Evolutionary conservation across 306 rosid species (phyloP), one percentile per base, ranked within the genome.

Genomic region (Pterocarpus santalinus): DNA sequence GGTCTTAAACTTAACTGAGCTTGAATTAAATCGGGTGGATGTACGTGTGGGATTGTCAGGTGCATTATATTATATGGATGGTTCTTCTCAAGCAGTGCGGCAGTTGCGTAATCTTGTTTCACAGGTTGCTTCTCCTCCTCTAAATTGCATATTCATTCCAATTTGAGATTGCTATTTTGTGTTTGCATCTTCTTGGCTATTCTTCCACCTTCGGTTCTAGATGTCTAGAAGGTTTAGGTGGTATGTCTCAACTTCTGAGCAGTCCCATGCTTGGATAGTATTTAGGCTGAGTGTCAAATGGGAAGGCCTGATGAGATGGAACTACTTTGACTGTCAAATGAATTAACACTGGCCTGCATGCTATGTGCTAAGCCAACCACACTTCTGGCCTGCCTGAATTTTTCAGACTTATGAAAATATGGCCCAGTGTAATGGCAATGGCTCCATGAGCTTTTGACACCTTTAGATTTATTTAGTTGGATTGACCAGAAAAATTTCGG

Each of bases 81-180:
- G 99, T 62, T 93, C 99, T 85, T 95, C 99, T 79, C 99, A 95
- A 88, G 97, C 99, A 43, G 98, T 95, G 71, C 86, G 99, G 80
- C 99, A 95, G 82, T 80, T 95, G 93, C 97, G 98, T 79, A 83
- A 82, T 89, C 99, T 95, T 81, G 98, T 92, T 81, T 95, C 99
- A 34, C 99, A 95, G 99, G 99, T 95, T 84, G 77, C 62, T 77
- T 81, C 63, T 75, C 78, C 38, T 32, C 51, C 70, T 69, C 65
- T 81, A 75, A 73, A 80, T 32, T 69, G 78, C 85, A 72, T 75
- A 47, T 66, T 81, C 13, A 8, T 65, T 61, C 51, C 60, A 55
- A 58, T 82, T 65, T 81, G 16, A 46, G 11, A 52, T 73, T 12
- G 16, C 81, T 67, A 73, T 68, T 81, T 81, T 71, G 70, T 55